Percentiles rank a stretch among this genome's conserved stretches.
phyloP scores from a whole-genome alignment of 768 basidiomycete genomes.

The Xerocomus brunneocitrinus region DNA sequence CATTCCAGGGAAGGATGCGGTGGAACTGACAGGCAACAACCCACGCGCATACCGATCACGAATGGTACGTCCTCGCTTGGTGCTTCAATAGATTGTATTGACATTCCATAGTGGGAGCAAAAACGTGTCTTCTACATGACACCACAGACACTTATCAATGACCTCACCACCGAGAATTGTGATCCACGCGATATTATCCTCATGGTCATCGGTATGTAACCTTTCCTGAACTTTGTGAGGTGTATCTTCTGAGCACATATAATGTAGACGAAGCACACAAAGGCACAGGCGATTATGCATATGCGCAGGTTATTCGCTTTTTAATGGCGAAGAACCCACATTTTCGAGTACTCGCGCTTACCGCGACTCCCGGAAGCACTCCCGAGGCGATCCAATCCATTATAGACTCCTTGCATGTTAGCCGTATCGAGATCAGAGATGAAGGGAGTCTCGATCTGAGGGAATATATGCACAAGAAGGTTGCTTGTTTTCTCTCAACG shows the following conservation, averaged over 20 bases:
- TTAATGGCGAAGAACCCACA: conserved; percentile 94
- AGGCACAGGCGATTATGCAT: conserved; percentile 90
- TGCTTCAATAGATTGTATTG: background rate
- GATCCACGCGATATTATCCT: conserved; percentile 80
- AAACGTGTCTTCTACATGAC: conserved; percentile 95
- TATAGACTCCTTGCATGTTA: conserved; percentile 92
- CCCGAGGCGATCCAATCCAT: conserved; percentile 85
- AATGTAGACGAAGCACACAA: conserved; percentile 87
- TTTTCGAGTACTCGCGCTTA: conserved; percentile 89
- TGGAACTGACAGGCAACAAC: conserved; percentile 82
- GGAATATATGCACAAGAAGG: conserved; percentile 87
- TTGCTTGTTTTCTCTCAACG: conserved; percentile 23
- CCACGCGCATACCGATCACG: conserved; percentile 47
- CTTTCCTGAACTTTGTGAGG: background rate
- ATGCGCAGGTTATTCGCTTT: conserved; percentile 81
- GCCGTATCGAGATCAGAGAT: conserved; percentile 89
- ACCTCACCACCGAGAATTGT: conserved; percentile 66
- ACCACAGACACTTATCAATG: conserved; percentile 90
- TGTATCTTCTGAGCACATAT: conserved; percentile 3
- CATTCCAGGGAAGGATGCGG: conserved; percentile 80
- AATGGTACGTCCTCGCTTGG: conserved; percentile 44
- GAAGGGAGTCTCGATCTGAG: conserved; percentile 86
- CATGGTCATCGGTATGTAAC: conserved; percentile 71
- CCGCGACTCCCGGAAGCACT: conserved; percentile 88
- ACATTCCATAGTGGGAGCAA: conserved; percentile 57